These are phyloP conservation scores for Cyclotella sp. DNA, from an alignment of 108 stramenopile species.

Conservation along the genomic window DNA sequence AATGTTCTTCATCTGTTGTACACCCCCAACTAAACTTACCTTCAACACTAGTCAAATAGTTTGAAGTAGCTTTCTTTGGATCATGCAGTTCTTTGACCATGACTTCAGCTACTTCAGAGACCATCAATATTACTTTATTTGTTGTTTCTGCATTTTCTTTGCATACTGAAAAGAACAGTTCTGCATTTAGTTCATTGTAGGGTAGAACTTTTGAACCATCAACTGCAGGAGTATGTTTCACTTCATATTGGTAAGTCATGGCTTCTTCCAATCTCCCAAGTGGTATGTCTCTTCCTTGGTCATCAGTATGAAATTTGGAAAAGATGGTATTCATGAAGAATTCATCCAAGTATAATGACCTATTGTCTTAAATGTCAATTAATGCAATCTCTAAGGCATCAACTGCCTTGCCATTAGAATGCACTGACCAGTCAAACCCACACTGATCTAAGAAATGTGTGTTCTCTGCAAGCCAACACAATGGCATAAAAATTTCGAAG, in stretches of 20 bases:
- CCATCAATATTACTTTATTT: constrained; percentile 1
- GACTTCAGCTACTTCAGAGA: background rate
- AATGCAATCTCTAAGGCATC: constrained; percentile 5
- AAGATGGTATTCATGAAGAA: constrained; percentile 1
- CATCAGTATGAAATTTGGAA: background rate
- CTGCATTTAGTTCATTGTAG: constrained; percentile 1
- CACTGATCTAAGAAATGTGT: background rate
- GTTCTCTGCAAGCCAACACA: too few species aligned
- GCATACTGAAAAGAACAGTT: constrained; percentile 17
- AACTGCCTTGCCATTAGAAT: constrained; percentile 17
- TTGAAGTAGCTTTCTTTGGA: too few species aligned
- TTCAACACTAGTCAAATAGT: too few species aligned
- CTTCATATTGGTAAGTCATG: constrained; percentile 17
- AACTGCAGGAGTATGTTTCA: too few species aligned
- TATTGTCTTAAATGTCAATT: too few species aligned
- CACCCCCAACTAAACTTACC: too few species aligned
- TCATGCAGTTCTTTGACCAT: background rate
- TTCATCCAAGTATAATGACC: constrained; percentile 11
- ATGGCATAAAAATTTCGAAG: too few species aligned
- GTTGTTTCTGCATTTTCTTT: constrained; percentile 5
- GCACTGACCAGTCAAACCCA: constrained; percentile 18
- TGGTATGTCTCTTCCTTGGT: background rate
- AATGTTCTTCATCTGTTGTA: too few species aligned
- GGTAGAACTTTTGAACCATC: too few species aligned
- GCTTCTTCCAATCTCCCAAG: constrained; percentile 18